Evolutionary conservation across 345 rosid species (phyloP), one percentile per base, ranked within the genome.

Genomic region (Eucalyptus fibrosa): DNA sequence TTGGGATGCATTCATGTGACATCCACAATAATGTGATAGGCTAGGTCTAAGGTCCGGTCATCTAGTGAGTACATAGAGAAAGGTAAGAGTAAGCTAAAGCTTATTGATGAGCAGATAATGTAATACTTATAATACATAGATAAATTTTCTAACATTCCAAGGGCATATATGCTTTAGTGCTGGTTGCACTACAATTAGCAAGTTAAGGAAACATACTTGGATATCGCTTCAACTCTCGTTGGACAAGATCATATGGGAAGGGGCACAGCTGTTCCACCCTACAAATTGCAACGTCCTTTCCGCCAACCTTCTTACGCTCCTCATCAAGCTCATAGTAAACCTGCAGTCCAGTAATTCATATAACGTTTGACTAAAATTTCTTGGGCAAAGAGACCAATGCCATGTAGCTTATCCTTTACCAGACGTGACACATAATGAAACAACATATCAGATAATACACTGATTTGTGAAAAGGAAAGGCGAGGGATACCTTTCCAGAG

Each of bases 401-500:
- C 47, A 37, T 40, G 30, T 77, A 77, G 85, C 47, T 86, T 28
- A 53, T 86, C 88, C 50, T 32, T 53, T 34, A 51, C 67, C 30
- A 51, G 62, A 26, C 15, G 7, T 32, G 67, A 51, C 56, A 34
- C 62, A 51, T 86, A 53, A 34, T 32, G 65, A 40, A 50, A 86
- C 62, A 51, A 32, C 30, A 32, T 86, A 37, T 51, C 47, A 51
- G 30, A 32, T 37, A 40, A 77, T 40, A 40, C 85, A 77, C 85
- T 77, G 82, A 72, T 72, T 69, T 34, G 24, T 40, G 50, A 69
- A 67, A 50, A 72, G 77, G 32, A 72, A 34, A 32, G 30, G 80
- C 1, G 13, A 40, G 50, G n/a, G 28, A 18, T 15, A 96, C 99
- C 97, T 96, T 97, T 90, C 99, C 99, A 67, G 99, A 97, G 91